Base-by-base conservation (phyloP, 2,329 filamentous ascomycete species). In the Apiospora kogelbergensis region DNA sequence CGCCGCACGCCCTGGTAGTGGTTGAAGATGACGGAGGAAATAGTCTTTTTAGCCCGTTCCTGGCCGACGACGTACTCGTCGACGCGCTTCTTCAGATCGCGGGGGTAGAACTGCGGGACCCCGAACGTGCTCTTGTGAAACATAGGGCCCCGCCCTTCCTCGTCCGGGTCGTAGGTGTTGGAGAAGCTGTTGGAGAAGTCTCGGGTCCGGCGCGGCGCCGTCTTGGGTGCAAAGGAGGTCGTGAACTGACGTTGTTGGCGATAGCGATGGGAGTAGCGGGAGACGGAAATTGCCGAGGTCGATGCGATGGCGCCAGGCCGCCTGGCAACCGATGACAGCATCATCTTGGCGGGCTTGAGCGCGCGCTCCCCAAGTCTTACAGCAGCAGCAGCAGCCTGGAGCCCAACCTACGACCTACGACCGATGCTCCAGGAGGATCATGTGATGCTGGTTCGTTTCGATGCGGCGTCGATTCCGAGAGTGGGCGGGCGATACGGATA, bases 51-150 rank as follows among this genome's bases (percentile, higher is more conserved):
- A 20, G 96, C 94, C 70, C 94, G 90, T 73, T 98, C 94, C 80
- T 99, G 96, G 48, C 95, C 96, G 4, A 99, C 95, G 1, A 99
- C 95, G 78, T 97, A 99, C 77, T 96, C 93, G 78, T 99, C 96
- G 41, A 98, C 89, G 76, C 96, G 92, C 76, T 93, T 90, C 84
- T 98, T 98, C 75, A 99, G 85, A 74, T 89, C 86, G 69, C 87
- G 84, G 2, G 89, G 89, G 68, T 91, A 91, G 77, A 91, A 89
- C 66, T 87, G 84, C 2, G 89, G 88, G 20, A 90, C 88, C 67
- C 88, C 89, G 72, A 88, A 87, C 68, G 79, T 85, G 68, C 81
- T 75, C 77, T 88, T 88, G 70, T 79, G 84, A 76, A 89, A 89
- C 84, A 90, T 89, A 46, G 88, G 88, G 2, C 88, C 88, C 10